Conservation (phyloP, 768 basidiomycete genomes). For the Dioszegia hungarica region DNA sequence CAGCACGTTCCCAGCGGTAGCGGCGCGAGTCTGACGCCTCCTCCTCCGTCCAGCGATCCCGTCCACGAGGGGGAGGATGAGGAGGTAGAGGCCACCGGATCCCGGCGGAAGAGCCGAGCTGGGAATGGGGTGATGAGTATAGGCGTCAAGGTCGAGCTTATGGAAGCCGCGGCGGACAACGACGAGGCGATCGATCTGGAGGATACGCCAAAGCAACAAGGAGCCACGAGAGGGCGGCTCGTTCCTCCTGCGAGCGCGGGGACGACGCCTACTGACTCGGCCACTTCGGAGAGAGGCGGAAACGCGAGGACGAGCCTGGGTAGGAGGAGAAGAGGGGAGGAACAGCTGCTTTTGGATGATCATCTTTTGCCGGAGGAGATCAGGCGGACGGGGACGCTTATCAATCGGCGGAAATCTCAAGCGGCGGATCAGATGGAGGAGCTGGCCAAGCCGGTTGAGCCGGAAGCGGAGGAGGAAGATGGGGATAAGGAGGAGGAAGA, state of each 20-base stretch:
- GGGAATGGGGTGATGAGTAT: no score
- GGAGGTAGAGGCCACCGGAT: slow-evolving; percentile 4
- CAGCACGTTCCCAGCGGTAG: slow-evolving; percentile 57
- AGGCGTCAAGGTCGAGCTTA: slow-evolving; percentile 32
- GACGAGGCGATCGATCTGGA: slow-evolving; percentile 3
- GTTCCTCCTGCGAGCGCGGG: neutral
- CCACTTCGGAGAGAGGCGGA: slow-evolving; percentile 10
- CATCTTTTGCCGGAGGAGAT: slow-evolving; percentile 32
- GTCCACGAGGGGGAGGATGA: slow-evolving; percentile 44
- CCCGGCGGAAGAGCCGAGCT: no score
- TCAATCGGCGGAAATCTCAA: neutral
- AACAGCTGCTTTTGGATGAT: slow-evolving; percentile 36
- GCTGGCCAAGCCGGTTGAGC: slow-evolving; percentile 7
- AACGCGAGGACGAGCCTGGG: slow-evolving; percentile 10
- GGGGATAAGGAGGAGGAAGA: slow-evolving; percentile 7
- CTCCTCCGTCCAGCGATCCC: slow-evolving; percentile 59
- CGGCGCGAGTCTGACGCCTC: slow-evolving; percentile 53
- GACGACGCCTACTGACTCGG: neutral
- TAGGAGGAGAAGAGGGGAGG: slow-evolving; percentile 32
- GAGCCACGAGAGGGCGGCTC: neutral
- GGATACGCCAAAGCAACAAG: neutral
- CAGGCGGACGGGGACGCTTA: slow-evolving; percentile 1
- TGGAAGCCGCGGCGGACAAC: slow-evolving; percentile 10
- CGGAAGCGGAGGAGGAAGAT: slow-evolving; percentile 2
- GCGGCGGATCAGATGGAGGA: neutral